Percentiles rank a stretch among this genome's conserved stretches.
Evolutionary conservation across 192 early-diverging fungal genomes (phyloP).

Genomic region (Glomus cerebriforme): DNA sequence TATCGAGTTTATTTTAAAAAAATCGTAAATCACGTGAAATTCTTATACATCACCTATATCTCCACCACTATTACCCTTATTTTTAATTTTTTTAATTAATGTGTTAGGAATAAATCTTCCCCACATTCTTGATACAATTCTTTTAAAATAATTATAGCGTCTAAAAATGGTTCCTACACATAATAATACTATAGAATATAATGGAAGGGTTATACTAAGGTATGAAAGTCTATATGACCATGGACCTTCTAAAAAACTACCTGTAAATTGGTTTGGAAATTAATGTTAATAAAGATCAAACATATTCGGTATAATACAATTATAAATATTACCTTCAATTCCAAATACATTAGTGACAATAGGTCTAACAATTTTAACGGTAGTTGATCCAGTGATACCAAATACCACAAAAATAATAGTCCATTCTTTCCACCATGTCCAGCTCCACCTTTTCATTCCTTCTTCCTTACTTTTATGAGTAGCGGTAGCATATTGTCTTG

Average conservation of each 20-base stretch:
- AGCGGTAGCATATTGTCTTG: not conserved
- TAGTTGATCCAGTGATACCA: conserved; percentile 47
- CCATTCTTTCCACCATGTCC: conserved; percentile 34
- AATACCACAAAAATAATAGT: conserved; percentile 38
- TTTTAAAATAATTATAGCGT: conserved; percentile 44
- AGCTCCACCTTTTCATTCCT: conserved; percentile 28
- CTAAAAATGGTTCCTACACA: conserved; percentile 41
- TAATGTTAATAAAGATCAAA: not conserved
- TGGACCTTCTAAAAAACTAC: conserved; percentile 38
- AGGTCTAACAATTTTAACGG: conserved; percentile 45
- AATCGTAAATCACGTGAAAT: no score
- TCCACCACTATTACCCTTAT: no score
- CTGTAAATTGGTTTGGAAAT: not conserved
- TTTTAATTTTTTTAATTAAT: conserved; percentile 24
- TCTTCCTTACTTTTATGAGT: not conserved
- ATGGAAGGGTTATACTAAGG: conserved; percentile 43
- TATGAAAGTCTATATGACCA: conserved; percentile 47
- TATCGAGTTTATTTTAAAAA: no score
- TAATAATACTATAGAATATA: conserved; percentile 42
- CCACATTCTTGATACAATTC: conserved; percentile 47
- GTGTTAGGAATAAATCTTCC: conserved; percentile 44
- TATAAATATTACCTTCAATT: conserved; percentile 16
- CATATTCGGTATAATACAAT: not conserved
- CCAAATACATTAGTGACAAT: conserved; percentile 34
- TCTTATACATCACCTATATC: no score